Evolutionary conservation across 306 rosid species (phyloP), one percentile per base, ranked within the genome.

Genomic region (Lablab purpureus): DNA sequence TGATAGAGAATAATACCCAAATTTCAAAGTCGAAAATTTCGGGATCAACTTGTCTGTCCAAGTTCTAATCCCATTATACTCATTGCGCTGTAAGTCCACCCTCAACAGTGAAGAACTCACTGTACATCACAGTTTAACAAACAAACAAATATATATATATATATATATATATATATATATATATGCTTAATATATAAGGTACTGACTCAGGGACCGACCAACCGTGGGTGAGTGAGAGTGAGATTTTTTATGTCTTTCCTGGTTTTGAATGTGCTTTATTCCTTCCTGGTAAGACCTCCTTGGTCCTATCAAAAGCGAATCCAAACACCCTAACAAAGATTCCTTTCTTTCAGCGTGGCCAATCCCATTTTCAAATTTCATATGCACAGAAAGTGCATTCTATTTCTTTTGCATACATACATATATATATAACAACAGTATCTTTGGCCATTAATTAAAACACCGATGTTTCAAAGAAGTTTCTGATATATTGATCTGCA

Each of bases 291-390:
- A 74, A 67, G 71, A 62, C 88, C 81, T 87, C 87, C 84, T 87
- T 81, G 91, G 84, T 89, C 74, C 64, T 87, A 56, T 85, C 85
- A 84, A 89, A 89, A 89, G 91, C 82, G 81, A 87, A 76, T 78
- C 89, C 84, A 60, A 80, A 76, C 73, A 67, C 81, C 78, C 56
- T 71, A 43, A 50, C 83, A 50, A 71, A 89, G 87, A 89, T 89
- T 87, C 93, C 84, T 87, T 87, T 83, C 93, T 87, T 89, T 76
- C 85, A 81, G 67, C 71, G 46, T 74, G 72, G 65, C 85, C 85
- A 78, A 68, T 58, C 86, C 74, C 81, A 49, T 73, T 77, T 80
- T 80, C 84, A 72, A 60, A 67, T 77, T 54, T 36, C 8, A 18
- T 21, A 49, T 64, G 37, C 52, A 32, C 52, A 76, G 10, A 62